Conservation (phyloP, 2,329 filamentous ascomycete species). For the Curvularia sp. region DNA sequence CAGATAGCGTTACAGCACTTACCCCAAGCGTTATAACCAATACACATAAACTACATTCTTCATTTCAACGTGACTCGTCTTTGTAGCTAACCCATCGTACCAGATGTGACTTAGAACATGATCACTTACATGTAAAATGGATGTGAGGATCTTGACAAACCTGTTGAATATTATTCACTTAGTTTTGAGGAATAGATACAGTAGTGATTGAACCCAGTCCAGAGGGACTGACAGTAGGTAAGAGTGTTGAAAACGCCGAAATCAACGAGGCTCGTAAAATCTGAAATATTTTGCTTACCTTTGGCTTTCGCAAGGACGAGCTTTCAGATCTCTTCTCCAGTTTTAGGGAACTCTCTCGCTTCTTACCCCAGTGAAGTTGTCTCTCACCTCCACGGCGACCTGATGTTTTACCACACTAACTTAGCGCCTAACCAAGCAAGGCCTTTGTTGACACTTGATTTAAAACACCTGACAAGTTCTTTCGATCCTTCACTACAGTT, state of each 20-base stretch:
- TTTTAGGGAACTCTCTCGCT: neutral
- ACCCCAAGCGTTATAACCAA: neutral
- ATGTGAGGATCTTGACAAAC: neutral
- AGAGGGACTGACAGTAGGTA: too few relatives aligned
- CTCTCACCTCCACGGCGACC: neutral
- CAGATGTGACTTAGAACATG: neutral
- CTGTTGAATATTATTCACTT: neutral
- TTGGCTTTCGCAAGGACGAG: too few relatives aligned
- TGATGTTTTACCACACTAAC: neutral
- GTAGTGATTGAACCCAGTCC: neutral
- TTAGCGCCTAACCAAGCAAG: neutral
- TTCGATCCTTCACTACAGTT: neutral
- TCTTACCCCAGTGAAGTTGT: too few relatives aligned
- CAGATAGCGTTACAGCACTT: too few relatives aligned
- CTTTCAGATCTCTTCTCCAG: too few relatives aligned
- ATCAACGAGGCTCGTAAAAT: too few relatives aligned
- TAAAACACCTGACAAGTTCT: neutral
- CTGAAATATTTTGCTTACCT: too few relatives aligned
- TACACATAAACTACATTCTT: neutral
- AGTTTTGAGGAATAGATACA: neutral
- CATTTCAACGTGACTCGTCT: neutral
- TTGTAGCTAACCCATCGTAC: neutral
- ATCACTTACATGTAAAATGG: neutral
- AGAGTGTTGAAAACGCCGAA: too few relatives aligned
- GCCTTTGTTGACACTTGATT: neutral